Evolutionary conservation across 2,329 filamentous ascomycete species (phyloP).

Genomic region (Botrytis squamosa): DNA sequence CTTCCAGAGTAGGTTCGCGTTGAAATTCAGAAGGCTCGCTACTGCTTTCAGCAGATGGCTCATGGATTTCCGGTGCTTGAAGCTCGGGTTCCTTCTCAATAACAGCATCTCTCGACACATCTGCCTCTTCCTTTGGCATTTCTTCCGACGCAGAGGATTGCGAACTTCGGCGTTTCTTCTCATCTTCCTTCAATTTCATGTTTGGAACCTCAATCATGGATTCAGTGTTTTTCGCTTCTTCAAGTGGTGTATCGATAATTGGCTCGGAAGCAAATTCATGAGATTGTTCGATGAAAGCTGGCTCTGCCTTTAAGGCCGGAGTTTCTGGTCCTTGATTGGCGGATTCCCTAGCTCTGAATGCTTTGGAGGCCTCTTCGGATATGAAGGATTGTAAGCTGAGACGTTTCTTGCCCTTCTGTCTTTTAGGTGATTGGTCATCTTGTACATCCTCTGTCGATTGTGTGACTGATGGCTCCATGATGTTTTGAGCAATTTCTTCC

Average conservation of each 20-base stretch:
- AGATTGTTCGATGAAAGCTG: neutral
- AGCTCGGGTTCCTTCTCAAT: neutral
- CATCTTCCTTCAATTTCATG: conserved; percentile 32
- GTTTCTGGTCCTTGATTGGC: neutral
- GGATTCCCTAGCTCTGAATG: neutral
- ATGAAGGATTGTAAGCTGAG: conserved; percentile 12
- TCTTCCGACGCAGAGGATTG: neutral
- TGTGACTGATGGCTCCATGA: neutral
- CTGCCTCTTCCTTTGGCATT: neutral
- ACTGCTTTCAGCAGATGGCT: neutral
- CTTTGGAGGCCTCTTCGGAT: conserved; percentile 8
- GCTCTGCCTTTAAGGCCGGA: neutral
- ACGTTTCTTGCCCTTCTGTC: conserved; percentile 1
- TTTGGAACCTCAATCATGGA: neutral
- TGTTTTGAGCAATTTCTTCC: neutral
- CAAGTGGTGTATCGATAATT: neutral
- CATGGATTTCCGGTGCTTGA: neutral
- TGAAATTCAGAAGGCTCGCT: neutral
- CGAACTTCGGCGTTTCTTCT: conserved; percentile 25
- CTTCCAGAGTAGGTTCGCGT: neutral
- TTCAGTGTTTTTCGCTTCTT: neutral
- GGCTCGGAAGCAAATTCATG: neutral
- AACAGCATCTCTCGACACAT: neutral
- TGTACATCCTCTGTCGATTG: neutral
- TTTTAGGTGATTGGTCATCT: neutral